phyloP scores from a whole-genome alignment of 2,329 filamentous ascomycete species.

The Beauveria varroae region DNA sequence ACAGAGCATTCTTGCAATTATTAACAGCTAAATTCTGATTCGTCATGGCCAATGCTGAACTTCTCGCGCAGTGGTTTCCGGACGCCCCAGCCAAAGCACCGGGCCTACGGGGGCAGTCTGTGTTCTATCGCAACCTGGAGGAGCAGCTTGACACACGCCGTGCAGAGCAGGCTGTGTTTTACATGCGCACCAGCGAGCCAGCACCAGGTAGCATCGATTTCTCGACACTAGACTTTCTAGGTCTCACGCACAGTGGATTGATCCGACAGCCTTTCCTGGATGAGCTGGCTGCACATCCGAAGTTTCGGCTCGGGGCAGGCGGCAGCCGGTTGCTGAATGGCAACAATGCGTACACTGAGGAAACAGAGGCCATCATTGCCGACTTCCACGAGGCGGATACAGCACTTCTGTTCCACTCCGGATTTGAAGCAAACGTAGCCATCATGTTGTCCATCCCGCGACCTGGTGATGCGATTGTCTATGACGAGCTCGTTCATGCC shows the following conservation, averaged over 20 bases:
- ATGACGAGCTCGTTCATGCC: slow-evolving; percentile 7
- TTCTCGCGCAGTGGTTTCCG: neutral
- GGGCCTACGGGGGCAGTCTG: slow-evolving; percentile 2
- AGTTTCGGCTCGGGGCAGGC: neutral
- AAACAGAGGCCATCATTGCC: neutral
- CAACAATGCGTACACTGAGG: neutral
- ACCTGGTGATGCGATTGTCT: slow-evolving; percentile 2
- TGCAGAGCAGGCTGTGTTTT: neutral
- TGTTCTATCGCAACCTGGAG: slow-evolving; percentile 6
- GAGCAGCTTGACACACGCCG: neutral
- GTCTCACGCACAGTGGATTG: neutral
- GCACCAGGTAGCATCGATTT: neutral
- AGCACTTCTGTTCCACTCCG: slow-evolving; percentile 2
- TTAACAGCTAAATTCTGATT: neutral
- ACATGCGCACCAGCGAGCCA: neutral
- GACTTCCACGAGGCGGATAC: neutral
- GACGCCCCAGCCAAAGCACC: neutral
- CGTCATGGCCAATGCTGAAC: neutral
- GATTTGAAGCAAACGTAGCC: slow-evolving; percentile 1
- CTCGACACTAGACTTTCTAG: neutral
- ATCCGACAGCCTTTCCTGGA: neutral
- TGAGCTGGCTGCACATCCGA: neutral
- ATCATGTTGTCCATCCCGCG: neutral
- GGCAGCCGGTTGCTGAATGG: neutral
- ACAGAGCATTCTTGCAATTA: neutral